Evolutionary conservation across 2,329 filamentous ascomycete species (phyloP), one percentile per base, ranked within the genome.

Genomic region (Aspergillus sojae): DNA sequence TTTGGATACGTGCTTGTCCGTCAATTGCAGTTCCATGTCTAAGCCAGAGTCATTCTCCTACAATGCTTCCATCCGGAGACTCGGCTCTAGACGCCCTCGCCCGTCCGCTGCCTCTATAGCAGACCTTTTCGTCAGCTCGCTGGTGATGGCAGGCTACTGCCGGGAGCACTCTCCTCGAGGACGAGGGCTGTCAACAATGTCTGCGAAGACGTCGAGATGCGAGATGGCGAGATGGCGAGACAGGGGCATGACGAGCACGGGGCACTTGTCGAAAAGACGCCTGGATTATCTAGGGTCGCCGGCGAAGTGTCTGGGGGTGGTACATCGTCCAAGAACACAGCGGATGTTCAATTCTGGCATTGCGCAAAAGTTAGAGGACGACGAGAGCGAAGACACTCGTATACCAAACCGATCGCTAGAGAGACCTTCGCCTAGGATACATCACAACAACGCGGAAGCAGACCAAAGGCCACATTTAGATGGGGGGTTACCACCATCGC

Each of bases 131-230:
- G 81, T 87, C 66, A 75, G 78, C 65, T 83, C 84, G 50, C 74
- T 88, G 68, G 81, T 84, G 62, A 76, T 82, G 67, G 85, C 85
- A 57, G 80, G 81, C 48, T 80, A 81, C 55, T 87, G 85, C 71
- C 77, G 75, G 64, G 74, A 80, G 56, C 85, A 86, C 70, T 77
- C 79, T 28, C 77, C 75, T 57, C 70, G 69, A 57, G 67, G 63
- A 48, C 68, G 77, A 74, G 55, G 71, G 14, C 41, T 78, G 9
- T 71, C 72, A 21, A 75, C 71, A 45, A 45, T 74, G 23, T 58
- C 71, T 11, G 63, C 65, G 46, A 65, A 58, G 48, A 30, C 57
- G 48, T 57, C 71, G n/a, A 63, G 65, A 7, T 58, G 68, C 39
- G 62, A 68, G 52, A n/a, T 71, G 28, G 66, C 57, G 43, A 65